A percentile compares a stretch with the other conserved stretches of the same genome.
Conservation (phyloP, 331 rosid species). For the Arachis monticola region DNA sequence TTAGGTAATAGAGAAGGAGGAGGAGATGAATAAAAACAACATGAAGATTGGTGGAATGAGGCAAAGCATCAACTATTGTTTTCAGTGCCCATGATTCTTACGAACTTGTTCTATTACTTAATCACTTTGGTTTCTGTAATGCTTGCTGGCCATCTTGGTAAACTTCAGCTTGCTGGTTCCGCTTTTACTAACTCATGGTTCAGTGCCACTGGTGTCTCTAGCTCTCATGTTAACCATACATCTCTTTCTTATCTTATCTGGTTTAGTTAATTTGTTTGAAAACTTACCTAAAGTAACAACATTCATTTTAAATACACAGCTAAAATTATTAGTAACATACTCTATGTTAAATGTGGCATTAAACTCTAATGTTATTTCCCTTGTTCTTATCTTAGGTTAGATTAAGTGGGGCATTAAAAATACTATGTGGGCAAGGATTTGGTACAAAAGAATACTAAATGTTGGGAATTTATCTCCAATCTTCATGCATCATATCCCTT, state of each 20-base stretch:
- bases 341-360: neutral
- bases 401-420: constrained; percentile 84
- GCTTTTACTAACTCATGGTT: constrained; percentile 88
- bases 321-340: no score
- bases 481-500: constrained; percentile 67
- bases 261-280: no score
- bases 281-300: no score
- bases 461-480: constrained; percentile 53
- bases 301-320: no score
- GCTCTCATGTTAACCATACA: constrained; percentile 55
- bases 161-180: constrained; percentile 77
- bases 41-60: constrained; percentile 63
- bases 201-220: constrained; percentile 66
- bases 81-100: constrained; percentile 80
- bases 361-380: neutral
- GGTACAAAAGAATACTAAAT: constrained; percentile 49
- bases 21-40: no score
- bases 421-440: constrained; percentile 78
- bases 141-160: constrained; percentile 92
- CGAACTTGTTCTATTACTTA: constrained; percentile 63
- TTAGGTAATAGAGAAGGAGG: no score
- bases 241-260: no score
- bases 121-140: constrained; percentile 74
- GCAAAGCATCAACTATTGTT: constrained; percentile 59
- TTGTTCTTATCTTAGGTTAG: constrained; percentile 54